These are phyloP conservation scores for Crithidia expoeki DNA, from an alignment of 208 protist species.

Conservation along the genomic window DNA sequence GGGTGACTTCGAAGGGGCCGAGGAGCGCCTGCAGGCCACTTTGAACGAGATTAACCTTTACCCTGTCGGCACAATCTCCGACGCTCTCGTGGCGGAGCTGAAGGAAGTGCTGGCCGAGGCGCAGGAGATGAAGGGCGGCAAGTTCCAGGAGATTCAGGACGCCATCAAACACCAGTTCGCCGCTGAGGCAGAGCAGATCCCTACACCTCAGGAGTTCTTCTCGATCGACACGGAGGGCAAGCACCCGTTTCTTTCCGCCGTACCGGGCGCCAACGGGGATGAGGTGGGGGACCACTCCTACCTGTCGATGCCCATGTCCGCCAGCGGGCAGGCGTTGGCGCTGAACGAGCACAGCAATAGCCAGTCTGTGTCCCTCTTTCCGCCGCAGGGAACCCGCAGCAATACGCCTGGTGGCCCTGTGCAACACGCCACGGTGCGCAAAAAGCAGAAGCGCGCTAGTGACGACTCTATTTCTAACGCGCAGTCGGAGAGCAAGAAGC, in stretches of 20 bases:
- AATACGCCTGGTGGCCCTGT: conserved; percentile 43
- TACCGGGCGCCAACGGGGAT: conserved; percentile 46
- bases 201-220: conserved; percentile 69
- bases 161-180: conserved; percentile 78
- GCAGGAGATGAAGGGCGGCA: conserved; percentile 76
- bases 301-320: conserved; percentile 79
- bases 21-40: conserved; percentile 63
- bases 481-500: conserved; percentile 38
- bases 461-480: conserved; percentile 24
- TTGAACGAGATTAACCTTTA: conserved; percentile 66
- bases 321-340: conserved; percentile 53
- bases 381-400: conserved; percentile 58
- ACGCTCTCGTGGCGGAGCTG: conserved; percentile 66
- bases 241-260: conserved; percentile 70
- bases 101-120: conserved; percentile 79
- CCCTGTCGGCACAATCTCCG: conserved; percentile 51
- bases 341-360: conserved; percentile 63
- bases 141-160: conserved; percentile 69
- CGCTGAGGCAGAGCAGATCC: conserved; percentile 57
- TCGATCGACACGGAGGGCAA: conserved; percentile 37
- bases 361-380: conserved; percentile 81
- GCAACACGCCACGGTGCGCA: conserved; percentile 61
- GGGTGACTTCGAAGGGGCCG: conserved; percentile 82
- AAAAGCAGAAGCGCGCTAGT: conserved; percentile 67
- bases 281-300: conserved; percentile 50